phyloP scores from a whole-genome alignment of 768 basidiomycete genomes.

The Suillus fuscotomentosus region DNA sequence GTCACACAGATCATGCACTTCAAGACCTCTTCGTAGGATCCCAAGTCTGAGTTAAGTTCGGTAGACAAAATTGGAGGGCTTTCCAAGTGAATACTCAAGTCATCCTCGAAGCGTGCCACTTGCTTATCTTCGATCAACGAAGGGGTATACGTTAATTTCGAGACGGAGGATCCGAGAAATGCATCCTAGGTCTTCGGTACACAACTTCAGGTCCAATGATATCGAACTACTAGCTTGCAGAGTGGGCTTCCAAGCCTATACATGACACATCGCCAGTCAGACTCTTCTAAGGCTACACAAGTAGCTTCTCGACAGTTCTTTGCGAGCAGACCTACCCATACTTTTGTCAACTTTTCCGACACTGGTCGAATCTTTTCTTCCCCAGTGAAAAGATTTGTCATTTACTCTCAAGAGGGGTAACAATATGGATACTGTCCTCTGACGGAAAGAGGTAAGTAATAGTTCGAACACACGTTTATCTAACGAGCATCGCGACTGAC shows the following conservation, averaged over 20 bases:
- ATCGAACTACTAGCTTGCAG: conserved; percentile 8
- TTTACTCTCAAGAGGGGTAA: conserved; percentile 27
- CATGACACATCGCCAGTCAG: conserved; percentile 11
- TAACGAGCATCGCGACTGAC: neutral
- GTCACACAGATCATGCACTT: conserved; percentile 25
- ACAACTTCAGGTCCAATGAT: neutral
- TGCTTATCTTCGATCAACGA: conserved; percentile 1
- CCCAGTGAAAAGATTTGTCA: conserved; percentile 33
- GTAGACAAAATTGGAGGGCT: conserved; percentile 17
- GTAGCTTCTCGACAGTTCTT: conserved; percentile 14
- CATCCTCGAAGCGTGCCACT: neutral
- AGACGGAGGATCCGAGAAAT: conserved; percentile 24
- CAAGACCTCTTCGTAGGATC: conserved; percentile 17
- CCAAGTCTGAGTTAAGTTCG: conserved; percentile 14
- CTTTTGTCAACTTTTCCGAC: conserved; percentile 23
- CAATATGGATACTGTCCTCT: conserved; percentile 7
- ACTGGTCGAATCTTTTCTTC: conserved; percentile 18
- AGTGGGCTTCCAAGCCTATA: conserved; percentile 24
- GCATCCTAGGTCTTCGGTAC: conserved; percentile 27
- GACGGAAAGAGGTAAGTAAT: neutral
- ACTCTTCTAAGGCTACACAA: conserved; percentile 7
- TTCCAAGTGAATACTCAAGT: conserved; percentile 13
- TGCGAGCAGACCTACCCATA: conserved; percentile 14
- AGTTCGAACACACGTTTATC: neutral
- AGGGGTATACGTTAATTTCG: conserved; percentile 23